A percentile compares a stretch with the other conserved stretches of the same genome.
These are phyloP conservation scores for Pyrenochaeta sp. DNA, from an alignment of 2,329 filamentous ascomycete species.

Conservation along the genomic window DNA sequence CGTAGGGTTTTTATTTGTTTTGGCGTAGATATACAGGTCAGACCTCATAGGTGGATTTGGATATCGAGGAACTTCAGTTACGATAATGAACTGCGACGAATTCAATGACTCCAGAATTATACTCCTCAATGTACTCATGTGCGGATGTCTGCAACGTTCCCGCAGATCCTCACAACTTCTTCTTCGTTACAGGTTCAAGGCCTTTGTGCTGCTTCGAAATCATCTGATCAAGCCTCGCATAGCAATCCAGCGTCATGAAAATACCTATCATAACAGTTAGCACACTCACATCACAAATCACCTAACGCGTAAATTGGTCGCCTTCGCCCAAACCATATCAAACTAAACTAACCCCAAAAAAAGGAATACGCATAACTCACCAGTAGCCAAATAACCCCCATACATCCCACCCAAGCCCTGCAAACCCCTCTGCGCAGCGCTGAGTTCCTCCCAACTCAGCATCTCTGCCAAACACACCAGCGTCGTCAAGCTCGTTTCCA, in stretches of 20 bases:
- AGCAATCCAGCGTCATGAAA: constrained; percentile 49
- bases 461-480: constrained; percentile 69
- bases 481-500: constrained; percentile 69
- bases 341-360: background rate
- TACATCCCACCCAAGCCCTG: constrained; percentile 48
- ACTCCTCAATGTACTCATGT: background rate
- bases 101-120: background rate
- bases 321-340: background rate
- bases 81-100: constrained; percentile 1
- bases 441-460: constrained; percentile 59
- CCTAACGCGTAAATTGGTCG: background rate
- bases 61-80: background rate
- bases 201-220: constrained; percentile 33
- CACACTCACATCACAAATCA: background rate
- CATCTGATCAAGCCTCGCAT: constrained; percentile 41
- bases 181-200: constrained; percentile 39
- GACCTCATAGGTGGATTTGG: background rate
- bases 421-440: constrained; percentile 34
- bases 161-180: constrained; percentile 29
- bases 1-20: background rate
- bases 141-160: background rate
- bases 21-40: background rate
- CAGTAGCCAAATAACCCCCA: constrained; percentile 47
- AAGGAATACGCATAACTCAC: constrained; percentile 26
- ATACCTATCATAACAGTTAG: constrained; percentile 23